Evolutionary conservation across 495 filamentous ascomycete species (phyloP).

Genomic region (Podospora sp.): DNA sequence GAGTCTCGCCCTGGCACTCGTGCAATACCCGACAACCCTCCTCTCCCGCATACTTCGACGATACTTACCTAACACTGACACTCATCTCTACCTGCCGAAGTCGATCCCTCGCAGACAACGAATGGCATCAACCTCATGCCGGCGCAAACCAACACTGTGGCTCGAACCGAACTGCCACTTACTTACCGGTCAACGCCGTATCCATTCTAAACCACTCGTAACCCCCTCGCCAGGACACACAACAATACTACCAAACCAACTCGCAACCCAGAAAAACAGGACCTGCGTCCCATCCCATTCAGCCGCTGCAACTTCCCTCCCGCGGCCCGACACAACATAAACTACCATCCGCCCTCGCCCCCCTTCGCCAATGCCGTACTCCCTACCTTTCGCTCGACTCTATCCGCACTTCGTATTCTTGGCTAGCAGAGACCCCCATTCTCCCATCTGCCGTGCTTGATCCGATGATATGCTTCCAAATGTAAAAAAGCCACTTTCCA

Average conservation of each 20-base stretch:
- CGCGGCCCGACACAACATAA: constrained; percentile 6
- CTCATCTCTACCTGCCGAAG: background rate
- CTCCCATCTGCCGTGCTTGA: background rate
- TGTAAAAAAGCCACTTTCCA: background rate
- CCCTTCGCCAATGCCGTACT: background rate
- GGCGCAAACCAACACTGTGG: no score
- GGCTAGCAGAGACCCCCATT: background rate
- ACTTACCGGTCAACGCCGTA: no score
- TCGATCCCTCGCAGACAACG: no score
- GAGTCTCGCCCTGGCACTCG: background rate
- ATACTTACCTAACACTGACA: background rate
- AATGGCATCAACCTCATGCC: no score
- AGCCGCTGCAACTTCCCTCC: constrained; percentile 2
- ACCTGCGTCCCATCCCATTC: constrained; percentile 4
- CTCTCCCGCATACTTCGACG: background rate
- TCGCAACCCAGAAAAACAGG: constrained; percentile 5
- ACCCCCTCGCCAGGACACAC: background rate
- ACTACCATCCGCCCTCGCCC: background rate
- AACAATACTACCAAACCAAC: background rate
- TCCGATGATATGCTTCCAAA: background rate
- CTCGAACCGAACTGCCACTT: no score
- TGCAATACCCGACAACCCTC: background rate
- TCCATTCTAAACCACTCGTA: background rate
- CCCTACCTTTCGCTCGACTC: background rate
- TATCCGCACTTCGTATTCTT: background rate